These are phyloP conservation scores for Murraya paniculata DNA, from an alignment of 345 rosid species.

Conservation along the genomic window DNA sequence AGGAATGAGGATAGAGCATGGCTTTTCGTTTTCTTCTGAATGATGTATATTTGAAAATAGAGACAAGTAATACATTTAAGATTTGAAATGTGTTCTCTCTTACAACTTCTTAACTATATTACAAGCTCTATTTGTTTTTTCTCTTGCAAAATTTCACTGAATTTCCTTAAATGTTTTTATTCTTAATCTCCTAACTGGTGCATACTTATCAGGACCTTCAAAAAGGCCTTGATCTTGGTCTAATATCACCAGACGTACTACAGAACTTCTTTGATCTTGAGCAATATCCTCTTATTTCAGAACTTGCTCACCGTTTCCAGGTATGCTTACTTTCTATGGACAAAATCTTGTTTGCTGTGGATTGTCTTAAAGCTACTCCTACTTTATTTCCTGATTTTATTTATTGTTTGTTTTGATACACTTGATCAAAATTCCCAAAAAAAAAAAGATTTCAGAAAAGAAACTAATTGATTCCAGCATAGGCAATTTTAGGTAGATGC, in stretches of 20 bases:
- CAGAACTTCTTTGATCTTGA: slow-evolving; percentile 92
- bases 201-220: slow-evolving; percentile 73
- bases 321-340: slow-evolving; percentile 30
- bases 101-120: background rate
- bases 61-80: background rate
- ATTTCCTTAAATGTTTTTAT: background rate
- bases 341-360: background rate
- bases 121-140: background rate
- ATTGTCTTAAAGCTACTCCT: slow-evolving; percentile 3
- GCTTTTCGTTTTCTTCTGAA: background rate
- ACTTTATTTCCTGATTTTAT: background rate
- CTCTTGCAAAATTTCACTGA: background rate
- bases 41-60: background rate
- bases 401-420: background rate
- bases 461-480: background rate
- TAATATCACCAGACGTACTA: slow-evolving; percentile 89
- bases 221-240: slow-evolving; percentile 90
- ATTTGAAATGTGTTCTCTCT: background rate
- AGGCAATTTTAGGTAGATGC: slow-evolving; percentile 4
- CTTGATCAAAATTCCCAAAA: background rate
- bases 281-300: slow-evolving; percentile 75
- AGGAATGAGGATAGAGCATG: slow-evolving; percentile 5
- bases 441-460: background rate
- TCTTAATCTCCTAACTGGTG: slow-evolving; percentile 10
- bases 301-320: slow-evolving; percentile 85